Evolutionary conservation across 257 asterid species (phyloP), one percentile per base, ranked within the genome.

Genomic region (Primulina huaijiensis): DNA sequence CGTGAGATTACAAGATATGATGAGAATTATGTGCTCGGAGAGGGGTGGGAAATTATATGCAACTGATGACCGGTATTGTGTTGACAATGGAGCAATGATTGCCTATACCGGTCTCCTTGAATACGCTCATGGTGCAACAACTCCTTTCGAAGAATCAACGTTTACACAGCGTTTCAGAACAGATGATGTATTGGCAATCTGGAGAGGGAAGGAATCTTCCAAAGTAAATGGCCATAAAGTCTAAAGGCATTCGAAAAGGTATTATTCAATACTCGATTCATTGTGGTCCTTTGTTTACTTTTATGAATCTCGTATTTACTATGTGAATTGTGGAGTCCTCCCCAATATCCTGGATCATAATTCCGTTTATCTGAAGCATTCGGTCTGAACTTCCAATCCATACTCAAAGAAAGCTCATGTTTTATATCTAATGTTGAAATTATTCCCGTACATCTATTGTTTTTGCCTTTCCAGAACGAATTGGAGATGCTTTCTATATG

Each of bases 41-140:
- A 86, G 97, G 76, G 97, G 89, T 11, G 99, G 99, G 68, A 87
- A 79, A 6, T 74, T 93, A 70, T 93, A 70, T 70, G 89, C 99
- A 2, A 90, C 99, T 7, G 99, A 93, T 68, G 99, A 93, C 60
- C 83, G 99, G 59, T 93, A 93, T 67, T 93, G 99, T 67, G 31
- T 93, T 56, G 97, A 93, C 81, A 93, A 93, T 12, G 99, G 99
- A 34, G 99, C 97, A 6, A 93, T 93, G 99, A 93, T 93, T 76
- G 99, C 99, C 46, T 93, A 93, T 68, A 90, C 99, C 0, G 99
- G 99, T 23, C 89, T 93, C 55, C 85, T 93, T 66, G 99, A 88
- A 53, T 86, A 76, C 50, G 96, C 97, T n/a, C 80, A 86, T 55
- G 99, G 97, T 16, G 35, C 72, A 6, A 65, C 92, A 6, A 92